Evolutionary conservation across 192 early-diverging fungal genomes (phyloP).

Genomic region (Coemansia sp.): DNA sequence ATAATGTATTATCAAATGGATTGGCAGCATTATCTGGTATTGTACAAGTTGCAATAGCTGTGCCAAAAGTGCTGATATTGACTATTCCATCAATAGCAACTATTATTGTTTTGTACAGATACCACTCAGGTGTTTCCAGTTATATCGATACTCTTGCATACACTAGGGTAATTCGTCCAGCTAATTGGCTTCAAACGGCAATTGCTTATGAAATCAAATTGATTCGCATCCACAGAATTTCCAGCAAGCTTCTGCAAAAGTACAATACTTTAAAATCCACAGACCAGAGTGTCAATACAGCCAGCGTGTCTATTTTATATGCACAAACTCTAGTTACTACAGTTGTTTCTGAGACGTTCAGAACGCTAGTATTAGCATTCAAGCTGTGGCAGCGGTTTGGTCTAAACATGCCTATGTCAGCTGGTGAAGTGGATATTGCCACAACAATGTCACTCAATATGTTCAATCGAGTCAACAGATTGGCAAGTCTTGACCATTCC

Average conservation of each 20-base stretch:
- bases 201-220: not conserved
- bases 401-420: not conserved
- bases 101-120: not conserved
- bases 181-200: not conserved
- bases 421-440: conserved; percentile 15
- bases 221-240: not conserved
- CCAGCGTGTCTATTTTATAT: not conserved
- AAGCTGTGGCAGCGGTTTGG: conserved; percentile 6
- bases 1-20: not conserved
- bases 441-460: not conserved
- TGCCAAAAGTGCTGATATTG: not conserved
- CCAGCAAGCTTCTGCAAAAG: not conserved
- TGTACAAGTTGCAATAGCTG: too few species aligned
- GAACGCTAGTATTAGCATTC: conserved; percentile 1
- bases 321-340: not conserved
- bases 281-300: not conserved
- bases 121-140: not conserved
- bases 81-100: not conserved
- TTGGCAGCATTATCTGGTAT: not conserved
- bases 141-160: not conserved
- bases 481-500: not conserved
- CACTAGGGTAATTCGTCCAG: not conserved
- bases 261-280: not conserved
- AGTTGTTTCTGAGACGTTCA: not conserved
- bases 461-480: not conserved